Evolutionary conservation across 768 basidiomycete species (phyloP).

Genomic region (Auricularia auricula-judae): DNA sequence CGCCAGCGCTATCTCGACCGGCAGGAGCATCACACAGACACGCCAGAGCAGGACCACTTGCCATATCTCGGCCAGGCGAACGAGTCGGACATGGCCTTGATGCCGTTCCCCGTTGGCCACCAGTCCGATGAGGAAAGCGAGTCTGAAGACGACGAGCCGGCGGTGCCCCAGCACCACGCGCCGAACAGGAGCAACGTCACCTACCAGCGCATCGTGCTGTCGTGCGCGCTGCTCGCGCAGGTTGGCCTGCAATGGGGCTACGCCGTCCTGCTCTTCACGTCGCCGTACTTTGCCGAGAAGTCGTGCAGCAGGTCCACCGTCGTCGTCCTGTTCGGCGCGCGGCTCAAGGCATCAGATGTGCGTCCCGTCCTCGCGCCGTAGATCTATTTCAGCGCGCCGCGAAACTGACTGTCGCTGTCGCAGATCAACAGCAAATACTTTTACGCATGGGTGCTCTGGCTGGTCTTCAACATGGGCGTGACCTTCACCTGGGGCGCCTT

Average conservation of each 20-base stretch:
- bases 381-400: no score
- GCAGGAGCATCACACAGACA: neutral
- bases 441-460: constrained; percentile 5
- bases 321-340: constrained; percentile 5
- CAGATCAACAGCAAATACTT: constrained; percentile 5
- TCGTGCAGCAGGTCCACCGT: constrained; percentile 3
- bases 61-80: neutral
- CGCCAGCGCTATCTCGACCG: neutral
- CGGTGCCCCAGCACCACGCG: neutral
- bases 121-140: neutral
- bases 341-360: neutral
- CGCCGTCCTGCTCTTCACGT: constrained; percentile 6
- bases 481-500: constrained; percentile 3
- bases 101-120: neutral
- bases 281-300: constrained; percentile 6
- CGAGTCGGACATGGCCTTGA: neutral
- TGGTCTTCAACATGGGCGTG: constrained; percentile 6
- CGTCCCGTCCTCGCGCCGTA: neutral
- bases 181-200: neutral
- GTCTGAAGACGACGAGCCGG: neutral
- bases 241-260: constrained; percentile 8
- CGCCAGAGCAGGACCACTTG: no score
- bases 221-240: neutral
- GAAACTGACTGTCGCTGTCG: neutral
- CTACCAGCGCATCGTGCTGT: neutral